Evolutionary conservation across 306 rosid genomes (phyloP).

Genomic region (Hippophae tibetana): DNA sequence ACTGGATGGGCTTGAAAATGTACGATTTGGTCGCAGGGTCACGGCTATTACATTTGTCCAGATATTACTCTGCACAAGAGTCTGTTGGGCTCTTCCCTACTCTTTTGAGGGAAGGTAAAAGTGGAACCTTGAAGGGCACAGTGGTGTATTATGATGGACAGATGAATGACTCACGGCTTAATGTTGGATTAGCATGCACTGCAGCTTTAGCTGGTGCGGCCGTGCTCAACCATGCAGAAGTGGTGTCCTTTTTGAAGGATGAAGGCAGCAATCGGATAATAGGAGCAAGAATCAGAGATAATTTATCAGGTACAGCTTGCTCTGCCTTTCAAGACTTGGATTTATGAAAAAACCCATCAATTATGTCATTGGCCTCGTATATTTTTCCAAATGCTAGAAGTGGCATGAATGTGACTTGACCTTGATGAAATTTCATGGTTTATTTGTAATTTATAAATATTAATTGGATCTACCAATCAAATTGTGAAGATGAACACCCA

Average conservation of each 20-base stretch:
- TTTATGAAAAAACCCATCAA: background rate
- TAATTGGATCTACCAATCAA: too few species aligned
- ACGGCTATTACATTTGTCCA: slow-evolving; percentile 70
- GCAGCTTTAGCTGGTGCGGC: slow-evolving; percentile 98
- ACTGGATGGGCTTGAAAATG: slow-evolving; percentile 89
- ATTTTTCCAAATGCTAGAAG: background rate
- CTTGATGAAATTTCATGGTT: background rate
- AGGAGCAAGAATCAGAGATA: slow-evolving; percentile 80
- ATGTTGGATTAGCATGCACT: slow-evolving; percentile 90
- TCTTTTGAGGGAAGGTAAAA: slow-evolving; percentile 56
- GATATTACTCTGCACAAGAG: slow-evolving; percentile 84
- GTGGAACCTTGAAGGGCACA: slow-evolving; percentile 68
- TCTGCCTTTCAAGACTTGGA: slow-evolving; percentile 4
- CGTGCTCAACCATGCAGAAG: slow-evolving; percentile 95
- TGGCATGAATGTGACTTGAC: slow-evolving; percentile 1
- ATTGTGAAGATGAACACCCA: too few species aligned
- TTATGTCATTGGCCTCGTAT: background rate
- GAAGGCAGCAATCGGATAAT: slow-evolving; percentile 54
- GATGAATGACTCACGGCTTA: slow-evolving; percentile 93
- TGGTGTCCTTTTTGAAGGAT: slow-evolving; percentile 70
- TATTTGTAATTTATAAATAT: background rate
- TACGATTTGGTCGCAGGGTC: slow-evolving; percentile 92
- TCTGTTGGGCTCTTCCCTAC: slow-evolving; percentile 94
- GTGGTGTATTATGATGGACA: slow-evolving; percentile 99
- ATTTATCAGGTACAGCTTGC: slow-evolving; percentile 56